Evolutionary conservation across 306 rosid species (phyloP).

Genomic region (Citrullus amarus): DNA sequence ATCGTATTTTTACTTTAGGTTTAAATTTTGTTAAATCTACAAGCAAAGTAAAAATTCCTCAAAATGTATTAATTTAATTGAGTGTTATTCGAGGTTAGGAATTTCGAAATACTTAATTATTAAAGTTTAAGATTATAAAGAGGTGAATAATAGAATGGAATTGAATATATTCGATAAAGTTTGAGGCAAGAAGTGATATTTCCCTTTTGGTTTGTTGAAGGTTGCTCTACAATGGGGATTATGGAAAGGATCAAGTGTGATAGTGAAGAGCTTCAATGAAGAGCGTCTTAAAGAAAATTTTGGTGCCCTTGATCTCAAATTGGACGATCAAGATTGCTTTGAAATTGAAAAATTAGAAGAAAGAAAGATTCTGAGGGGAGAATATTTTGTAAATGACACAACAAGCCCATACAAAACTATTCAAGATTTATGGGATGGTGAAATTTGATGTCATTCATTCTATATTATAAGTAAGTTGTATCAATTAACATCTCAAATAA

Average conservation of each 20-base stretch:
- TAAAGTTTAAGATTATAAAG: too few species aligned
- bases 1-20: background rate
- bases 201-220: slow-evolving; percentile 13
- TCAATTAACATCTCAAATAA: too few species aligned
- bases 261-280: slow-evolving; percentile 69
- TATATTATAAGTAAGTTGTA: too few species aligned
- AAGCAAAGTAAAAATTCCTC: background rate
- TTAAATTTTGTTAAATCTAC: background rate
- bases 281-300: slow-evolving; percentile 66
- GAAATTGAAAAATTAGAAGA: slow-evolving; percentile 56
- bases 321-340: slow-evolving; percentile 44
- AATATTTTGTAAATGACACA: slow-evolving; percentile 57
- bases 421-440: slow-evolving; percentile 72
- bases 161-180: too few species aligned
- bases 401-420: slow-evolving; percentile 75
- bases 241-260: slow-evolving; percentile 68
- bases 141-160: too few species aligned
- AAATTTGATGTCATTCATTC: slow-evolving; percentile 26
- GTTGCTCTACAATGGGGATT: slow-evolving; percentile 77
- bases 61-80: too few species aligned
- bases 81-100: too few species aligned
- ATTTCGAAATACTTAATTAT: too few species aligned
- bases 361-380: slow-evolving; percentile 83
- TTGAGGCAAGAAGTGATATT: too few species aligned
- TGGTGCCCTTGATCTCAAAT: slow-evolving; percentile 33